Evolutionary conservation across 306 rosid species (phyloP).

Genomic region (Dicorynia guianensis): DNA sequence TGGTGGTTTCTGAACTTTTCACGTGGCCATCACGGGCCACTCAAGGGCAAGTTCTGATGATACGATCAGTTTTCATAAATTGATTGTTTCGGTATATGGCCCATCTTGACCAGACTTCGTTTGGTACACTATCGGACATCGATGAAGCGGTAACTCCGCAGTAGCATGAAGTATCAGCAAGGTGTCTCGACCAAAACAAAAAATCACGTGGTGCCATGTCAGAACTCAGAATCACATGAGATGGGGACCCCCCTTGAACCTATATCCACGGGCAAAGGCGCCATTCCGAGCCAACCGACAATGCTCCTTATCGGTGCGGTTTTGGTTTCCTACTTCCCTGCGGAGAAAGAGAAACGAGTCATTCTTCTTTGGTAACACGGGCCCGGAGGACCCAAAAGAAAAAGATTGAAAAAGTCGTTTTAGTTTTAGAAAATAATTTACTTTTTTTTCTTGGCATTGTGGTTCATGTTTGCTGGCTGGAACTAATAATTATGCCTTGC

Average conservation of each 20-base stretch:
- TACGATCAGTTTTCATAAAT: constrained; percentile 45
- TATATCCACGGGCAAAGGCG: no score
- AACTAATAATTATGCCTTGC: no score
- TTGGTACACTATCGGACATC: constrained; percentile 1
- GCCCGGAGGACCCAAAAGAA: no score
- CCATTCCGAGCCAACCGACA: no score
- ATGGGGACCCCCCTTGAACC: constrained; percentile 9
- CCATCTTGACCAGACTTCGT: constrained; percentile 21
- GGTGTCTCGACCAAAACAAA: neutral
- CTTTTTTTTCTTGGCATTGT: no score
- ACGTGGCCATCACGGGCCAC: constrained; percentile 60
- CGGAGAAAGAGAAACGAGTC: neutral
- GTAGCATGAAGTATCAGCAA: neutral
- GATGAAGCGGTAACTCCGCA: neutral
- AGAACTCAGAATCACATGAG: constrained; percentile 12
- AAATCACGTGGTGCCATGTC: constrained; percentile 38
- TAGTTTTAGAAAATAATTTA: no score
- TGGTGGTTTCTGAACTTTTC: constrained; percentile 54
- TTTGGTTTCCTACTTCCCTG: no score
- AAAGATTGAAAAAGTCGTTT: no score
- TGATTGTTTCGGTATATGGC: constrained; percentile 34
- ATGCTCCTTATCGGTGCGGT: no score
- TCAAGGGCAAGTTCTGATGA: constrained; percentile 29
- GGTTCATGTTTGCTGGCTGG: no score
- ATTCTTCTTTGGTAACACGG: no score